phyloP scores from a whole-genome alignment of 768 basidiomycete genomes.

The Serendipita indica region DNA sequence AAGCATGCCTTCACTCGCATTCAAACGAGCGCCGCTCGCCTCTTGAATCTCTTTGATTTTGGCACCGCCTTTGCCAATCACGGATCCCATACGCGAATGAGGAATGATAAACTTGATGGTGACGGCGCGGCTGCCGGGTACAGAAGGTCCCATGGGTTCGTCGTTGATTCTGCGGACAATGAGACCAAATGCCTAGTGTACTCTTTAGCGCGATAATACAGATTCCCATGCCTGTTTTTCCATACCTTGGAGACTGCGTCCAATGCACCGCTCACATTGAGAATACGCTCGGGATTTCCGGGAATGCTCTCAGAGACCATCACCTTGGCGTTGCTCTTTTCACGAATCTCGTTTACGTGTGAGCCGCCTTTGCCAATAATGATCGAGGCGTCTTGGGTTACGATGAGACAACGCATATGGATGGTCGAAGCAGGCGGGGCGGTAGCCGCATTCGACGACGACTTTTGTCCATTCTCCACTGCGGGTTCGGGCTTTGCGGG shows the following conservation, averaged over 20 bases:
- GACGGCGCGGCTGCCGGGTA: slow-evolving; percentile 93
- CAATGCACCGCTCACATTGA: slow-evolving; percentile 89
- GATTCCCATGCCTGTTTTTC: slow-evolving; percentile 10
- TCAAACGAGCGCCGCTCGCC: slow-evolving; percentile 87
- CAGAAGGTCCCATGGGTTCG: slow-evolving; percentile 96
- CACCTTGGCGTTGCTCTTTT: slow-evolving; percentile 91
- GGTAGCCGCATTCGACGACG: background rate
- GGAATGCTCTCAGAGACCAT: slow-evolving; percentile 98
- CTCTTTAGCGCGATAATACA: background rate
- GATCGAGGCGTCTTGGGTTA: slow-evolving; percentile 97
- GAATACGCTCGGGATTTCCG: slow-evolving; percentile 96
- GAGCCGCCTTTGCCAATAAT: slow-evolving; percentile 94
- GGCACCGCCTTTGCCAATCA: slow-evolving; percentile 92
- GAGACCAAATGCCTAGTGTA: slow-evolving; percentile 82
- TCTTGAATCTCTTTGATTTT: slow-evolving; percentile 99
- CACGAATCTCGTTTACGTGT: slow-evolving; percentile 96
- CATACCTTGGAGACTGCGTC: slow-evolving; percentile 97
- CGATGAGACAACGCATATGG: slow-evolving; percentile 95
- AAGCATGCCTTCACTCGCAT: slow-evolving; percentile 96
- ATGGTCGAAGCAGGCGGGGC: slow-evolving; percentile 29
- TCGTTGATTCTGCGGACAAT: slow-evolving; percentile 98
- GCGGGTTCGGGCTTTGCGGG: background rate
- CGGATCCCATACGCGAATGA: slow-evolving; percentile 97
- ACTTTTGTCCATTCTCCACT: background rate
- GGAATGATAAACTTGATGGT: slow-evolving; percentile 99